These are phyloP conservation scores for Simplicillium aogashimaense DNA, from an alignment of 2,329 filamentous ascomycete species.

Conservation along the genomic window DNA sequence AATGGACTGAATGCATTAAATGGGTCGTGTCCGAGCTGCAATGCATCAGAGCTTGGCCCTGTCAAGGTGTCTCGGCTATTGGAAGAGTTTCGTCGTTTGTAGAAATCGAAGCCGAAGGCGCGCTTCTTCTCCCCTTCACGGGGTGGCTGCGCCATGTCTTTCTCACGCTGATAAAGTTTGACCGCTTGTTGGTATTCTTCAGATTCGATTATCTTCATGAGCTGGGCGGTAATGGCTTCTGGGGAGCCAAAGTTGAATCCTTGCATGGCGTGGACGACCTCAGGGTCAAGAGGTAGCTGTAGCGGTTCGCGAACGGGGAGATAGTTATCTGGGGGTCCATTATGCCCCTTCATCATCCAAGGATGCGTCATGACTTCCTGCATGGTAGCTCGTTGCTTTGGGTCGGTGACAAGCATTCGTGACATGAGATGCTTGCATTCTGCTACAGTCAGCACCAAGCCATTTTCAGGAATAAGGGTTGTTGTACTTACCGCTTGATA, in stretches of 20 bases:
- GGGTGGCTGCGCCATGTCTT: constrained; percentile 43
- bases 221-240: constrained; percentile 71
- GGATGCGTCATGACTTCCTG: constrained; percentile 89
- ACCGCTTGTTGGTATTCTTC: constrained; percentile 87
- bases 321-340: constrained; percentile 77
- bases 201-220: constrained; percentile 80
- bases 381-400: constrained; percentile 74
- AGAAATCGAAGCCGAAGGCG: constrained; percentile 88
- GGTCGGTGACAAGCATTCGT: constrained; percentile 92
- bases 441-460: constrained; percentile 33
- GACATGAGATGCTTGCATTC: constrained; percentile 92
- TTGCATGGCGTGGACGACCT: constrained; percentile 87
- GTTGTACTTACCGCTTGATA: constrained; percentile 64
- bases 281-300: constrained; percentile 71
- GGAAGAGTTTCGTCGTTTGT: constrained; percentile 84
- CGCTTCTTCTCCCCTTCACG: constrained; percentile 72
- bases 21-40: constrained; percentile 75
- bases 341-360: constrained; percentile 93
- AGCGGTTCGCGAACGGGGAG: constrained; percentile 76
- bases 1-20: constrained; percentile 89
- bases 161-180: constrained; percentile 59
- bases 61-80: constrained; percentile 80
- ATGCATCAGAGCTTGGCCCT: constrained; percentile 74
- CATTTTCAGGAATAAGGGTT: not conserved
- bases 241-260: constrained; percentile 93